Percentiles rank a stretch among this genome's conserved stretches.
phyloP scores from a whole-genome alignment of 441 rosid genomes.

The Geranium incanum region DNA sequence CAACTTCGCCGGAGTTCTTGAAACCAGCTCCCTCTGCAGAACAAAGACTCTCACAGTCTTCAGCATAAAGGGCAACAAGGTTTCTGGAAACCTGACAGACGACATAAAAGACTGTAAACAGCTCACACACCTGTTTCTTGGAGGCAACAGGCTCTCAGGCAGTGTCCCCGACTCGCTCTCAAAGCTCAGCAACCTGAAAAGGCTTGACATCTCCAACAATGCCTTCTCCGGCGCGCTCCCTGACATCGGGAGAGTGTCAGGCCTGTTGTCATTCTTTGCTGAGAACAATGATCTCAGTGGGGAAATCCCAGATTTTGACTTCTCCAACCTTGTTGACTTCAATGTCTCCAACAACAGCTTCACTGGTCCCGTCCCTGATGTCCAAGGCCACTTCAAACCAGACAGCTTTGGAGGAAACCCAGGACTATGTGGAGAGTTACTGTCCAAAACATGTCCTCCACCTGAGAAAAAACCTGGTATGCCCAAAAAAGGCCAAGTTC shows the following conservation, averaged over 20 bases:
- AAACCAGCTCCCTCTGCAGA: conserved; percentile 36
- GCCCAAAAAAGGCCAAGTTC: conserved; percentile 24
- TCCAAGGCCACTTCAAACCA: conserved; percentile 28
- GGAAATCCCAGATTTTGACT: conserved; percentile 38
- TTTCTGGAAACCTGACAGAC: conserved; percentile 31
- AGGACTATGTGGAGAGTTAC: conserved; percentile 38
- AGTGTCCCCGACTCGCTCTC: conserved; percentile 38
- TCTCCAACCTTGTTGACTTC: conserved; percentile 35
- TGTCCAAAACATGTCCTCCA: conserved; percentile 32
- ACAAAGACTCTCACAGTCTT: conserved; percentile 36
- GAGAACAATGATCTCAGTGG: conserved; percentile 44
- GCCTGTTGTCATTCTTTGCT: conserved; percentile 36
- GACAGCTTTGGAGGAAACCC: conserved; percentile 42
- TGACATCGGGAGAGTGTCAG: conserved; percentile 30
- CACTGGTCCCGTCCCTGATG: conserved; percentile 44
- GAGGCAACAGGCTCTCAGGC: conserved; percentile 37
- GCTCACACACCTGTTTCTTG: conserved; percentile 38
- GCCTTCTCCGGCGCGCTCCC: conserved; percentile 41
- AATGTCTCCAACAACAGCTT: conserved; percentile 57
- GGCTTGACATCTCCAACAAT: conserved; percentile 41
- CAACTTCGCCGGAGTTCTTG: conserved; percentile 39
- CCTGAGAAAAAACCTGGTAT: conserved; percentile 13
- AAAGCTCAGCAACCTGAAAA: conserved; percentile 36
- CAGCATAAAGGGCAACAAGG: conserved; percentile 37
- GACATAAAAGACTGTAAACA: conserved; percentile 38